Conservation (phyloP, 345 rosid species). For the Cochlearia excelsa region DNA sequence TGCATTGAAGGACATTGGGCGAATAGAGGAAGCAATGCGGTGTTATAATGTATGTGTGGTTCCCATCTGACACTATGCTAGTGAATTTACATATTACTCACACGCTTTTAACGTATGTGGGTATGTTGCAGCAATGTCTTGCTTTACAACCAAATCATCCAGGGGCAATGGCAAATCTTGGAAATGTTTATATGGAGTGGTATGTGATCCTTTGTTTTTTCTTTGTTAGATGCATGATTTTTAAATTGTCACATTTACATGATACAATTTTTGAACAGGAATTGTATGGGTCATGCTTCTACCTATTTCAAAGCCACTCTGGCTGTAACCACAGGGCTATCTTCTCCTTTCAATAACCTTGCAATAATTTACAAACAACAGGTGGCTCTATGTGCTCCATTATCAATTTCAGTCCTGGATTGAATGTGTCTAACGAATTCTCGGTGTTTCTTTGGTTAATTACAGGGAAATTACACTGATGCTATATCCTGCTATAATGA, state of each 20-base stretch:
- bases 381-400: constrained; percentile 42
- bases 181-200: constrained; percentile 99
- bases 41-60: constrained; percentile 74
- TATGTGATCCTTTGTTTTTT: constrained; percentile 31
- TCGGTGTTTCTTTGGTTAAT: constrained; percentile 20
- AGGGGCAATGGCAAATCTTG: constrained; percentile 95
- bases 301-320: constrained; percentile 84
- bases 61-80: constrained; percentile 13
- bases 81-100: constrained; percentile 27
- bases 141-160: constrained; percentile 86
- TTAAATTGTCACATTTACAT: not conserved
- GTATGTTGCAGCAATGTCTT: constrained; percentile 81
- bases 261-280: constrained; percentile 49
- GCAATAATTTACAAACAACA: constrained; percentile 97
- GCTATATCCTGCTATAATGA: constrained; percentile 98
- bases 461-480: constrained; percentile 86
- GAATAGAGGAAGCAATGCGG: constrained; percentile 87
- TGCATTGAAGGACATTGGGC: constrained; percentile 89
- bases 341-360: constrained; percentile 96
- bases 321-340: constrained; percentile 85
- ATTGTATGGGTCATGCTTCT: constrained; percentile 77
- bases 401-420: constrained; percentile 11
- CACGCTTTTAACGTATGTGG: constrained; percentile 4
- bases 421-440: not conserved
- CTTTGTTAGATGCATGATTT: not conserved